These are phyloP conservation scores for Ogataea saltuana DNA, from an alignment of 805 yeast species.

Conservation along the genomic window DNA sequence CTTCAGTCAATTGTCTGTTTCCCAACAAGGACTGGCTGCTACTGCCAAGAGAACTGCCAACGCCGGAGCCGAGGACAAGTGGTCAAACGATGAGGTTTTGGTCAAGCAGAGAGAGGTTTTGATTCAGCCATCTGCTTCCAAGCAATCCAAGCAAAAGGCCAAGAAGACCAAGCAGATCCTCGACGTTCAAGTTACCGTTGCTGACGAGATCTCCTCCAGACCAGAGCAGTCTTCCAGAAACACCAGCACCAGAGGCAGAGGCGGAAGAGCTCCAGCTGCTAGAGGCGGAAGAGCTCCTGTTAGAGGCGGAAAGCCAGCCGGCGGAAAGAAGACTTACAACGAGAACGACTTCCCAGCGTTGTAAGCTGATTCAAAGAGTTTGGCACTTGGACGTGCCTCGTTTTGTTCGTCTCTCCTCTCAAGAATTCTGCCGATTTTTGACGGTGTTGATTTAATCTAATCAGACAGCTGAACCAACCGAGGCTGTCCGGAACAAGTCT, in stretches of 20 bases:
- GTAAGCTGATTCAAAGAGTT: no score
- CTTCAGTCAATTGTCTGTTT: slow-evolving; percentile 64
- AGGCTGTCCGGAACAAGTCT: slow-evolving; percentile 1
- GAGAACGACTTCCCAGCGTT: slow-evolving; percentile 78
- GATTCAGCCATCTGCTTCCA: slow-evolving; percentile 59
- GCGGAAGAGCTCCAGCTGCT: slow-evolving; percentile 28
- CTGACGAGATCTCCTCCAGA: slow-evolving; percentile 51
- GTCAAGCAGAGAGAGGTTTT: slow-evolving; percentile 64
- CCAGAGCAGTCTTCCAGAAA: slow-evolving; percentile 29
- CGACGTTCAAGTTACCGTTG: slow-evolving; percentile 71
- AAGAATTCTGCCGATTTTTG: no score
- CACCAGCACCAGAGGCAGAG: slow-evolving; percentile 25
- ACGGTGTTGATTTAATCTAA: not conserved
- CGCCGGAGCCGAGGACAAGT: slow-evolving; percentile 56
- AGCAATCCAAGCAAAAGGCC: slow-evolving; percentile 70
- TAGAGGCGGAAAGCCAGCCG: slow-evolving; percentile 22
- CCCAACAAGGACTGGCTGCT: slow-evolving; percentile 39
- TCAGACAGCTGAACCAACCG: not conserved
- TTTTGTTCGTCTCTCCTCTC: no score
- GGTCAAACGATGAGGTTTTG: slow-evolving; percentile 58
- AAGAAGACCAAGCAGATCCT: slow-evolving; percentile 79
- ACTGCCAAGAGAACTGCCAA: slow-evolving; percentile 50
- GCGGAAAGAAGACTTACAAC: slow-evolving; percentile 32
- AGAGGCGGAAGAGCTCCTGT: slow-evolving; percentile 36
- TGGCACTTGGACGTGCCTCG: no score